Base-by-base conservation (phyloP, 1,139 yeast species). In the Wickerhamomyces sp. region DNA sequence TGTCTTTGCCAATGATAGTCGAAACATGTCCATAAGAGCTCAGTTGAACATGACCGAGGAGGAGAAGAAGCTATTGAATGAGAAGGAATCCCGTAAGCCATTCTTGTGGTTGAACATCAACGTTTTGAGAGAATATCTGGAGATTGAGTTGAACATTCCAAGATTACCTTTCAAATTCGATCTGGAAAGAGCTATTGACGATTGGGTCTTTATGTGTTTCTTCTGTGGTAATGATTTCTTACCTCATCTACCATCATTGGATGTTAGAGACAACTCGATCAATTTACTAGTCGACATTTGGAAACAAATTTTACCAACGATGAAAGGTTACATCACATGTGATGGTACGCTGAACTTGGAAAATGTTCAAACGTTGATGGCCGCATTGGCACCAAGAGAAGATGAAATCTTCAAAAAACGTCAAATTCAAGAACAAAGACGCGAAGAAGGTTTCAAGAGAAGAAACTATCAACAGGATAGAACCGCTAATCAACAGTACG, bases 151-250 rank as follows among this genome's bases (percentile, higher is more conserved):
- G 36, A 70, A 66, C 40, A 75, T 84, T 20, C 87, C 89, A 2
- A 70, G 80, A 30, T 57, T 82, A 21, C 72, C 87, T 1, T 82
- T 85, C 51, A 73, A 78, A 14, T 88, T 83, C 61, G 96, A 91
- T 55, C 62, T 88, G 41, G 99, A 93, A 61, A 71, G 98, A 39
- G 96, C 97, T 3, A 81, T 93, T 42, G 99, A 93, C 57, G 99
- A 93, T 62, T 93, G 98, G 98, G 89, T 93, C 14, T 93, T 93
- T 49, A 83, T 93, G 89, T 91, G 97, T 71, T 93, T 93, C 66
- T 93, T 93, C 57, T 95, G 91, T 39, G 99, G 99, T 58, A 93
- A 93, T 57, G 99, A 93, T 75, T 93, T 93, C 69, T 68, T 93
- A 54, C 99, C 99, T 3, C 98, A 91, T 61, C 66, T 93, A 46